These are phyloP conservation scores for Byssoonygena ceratinophila DNA, from an alignment of 2,329 filamentous ascomycete species.

Conservation along the genomic window DNA sequence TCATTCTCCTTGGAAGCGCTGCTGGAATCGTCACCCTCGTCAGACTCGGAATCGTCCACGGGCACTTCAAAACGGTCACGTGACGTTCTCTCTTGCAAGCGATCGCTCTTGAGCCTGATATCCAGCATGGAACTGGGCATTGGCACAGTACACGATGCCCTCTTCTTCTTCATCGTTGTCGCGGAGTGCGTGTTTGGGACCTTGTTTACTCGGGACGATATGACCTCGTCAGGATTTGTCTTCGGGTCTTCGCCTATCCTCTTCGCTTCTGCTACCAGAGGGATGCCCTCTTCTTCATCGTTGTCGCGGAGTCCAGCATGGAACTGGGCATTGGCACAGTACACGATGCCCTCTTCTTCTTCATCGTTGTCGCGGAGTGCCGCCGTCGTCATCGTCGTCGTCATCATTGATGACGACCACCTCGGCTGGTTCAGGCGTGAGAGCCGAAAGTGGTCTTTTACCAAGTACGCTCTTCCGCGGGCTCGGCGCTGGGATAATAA, in stretches of 20 bases:
- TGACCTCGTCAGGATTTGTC: constrained; percentile 17
- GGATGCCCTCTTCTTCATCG: too few relatives aligned
- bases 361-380: constrained; percentile 25
- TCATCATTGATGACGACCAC: constrained; percentile 25
- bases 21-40: constrained; percentile 27
- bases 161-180: constrained; percentile 28
- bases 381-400: constrained; percentile 18
- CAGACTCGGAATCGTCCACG: constrained; percentile 22
- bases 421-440: constrained; percentile 29
- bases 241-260: constrained; percentile 41
- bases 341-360: constrained; percentile 19
- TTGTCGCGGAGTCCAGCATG: constrained; percentile 17
- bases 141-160: neutral
- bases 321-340: constrained; percentile 3
- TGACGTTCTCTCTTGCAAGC: constrained; percentile 2
- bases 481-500: constrained; percentile 27
- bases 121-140: constrained; percentile 14
- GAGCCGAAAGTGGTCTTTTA: constrained; percentile 37
- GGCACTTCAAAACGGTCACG: too few relatives aligned
- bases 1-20: constrained; percentile 43
- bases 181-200: constrained; percentile 16
- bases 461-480: constrained; percentile 29
- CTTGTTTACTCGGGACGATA: neutral
- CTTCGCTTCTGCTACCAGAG: constrained; percentile 44
- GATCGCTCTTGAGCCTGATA: constrained; percentile 6